Base-by-base conservation (phyloP, 2,329 filamentous ascomycete genomes). In the Aspergillus luchuensis region DNA sequence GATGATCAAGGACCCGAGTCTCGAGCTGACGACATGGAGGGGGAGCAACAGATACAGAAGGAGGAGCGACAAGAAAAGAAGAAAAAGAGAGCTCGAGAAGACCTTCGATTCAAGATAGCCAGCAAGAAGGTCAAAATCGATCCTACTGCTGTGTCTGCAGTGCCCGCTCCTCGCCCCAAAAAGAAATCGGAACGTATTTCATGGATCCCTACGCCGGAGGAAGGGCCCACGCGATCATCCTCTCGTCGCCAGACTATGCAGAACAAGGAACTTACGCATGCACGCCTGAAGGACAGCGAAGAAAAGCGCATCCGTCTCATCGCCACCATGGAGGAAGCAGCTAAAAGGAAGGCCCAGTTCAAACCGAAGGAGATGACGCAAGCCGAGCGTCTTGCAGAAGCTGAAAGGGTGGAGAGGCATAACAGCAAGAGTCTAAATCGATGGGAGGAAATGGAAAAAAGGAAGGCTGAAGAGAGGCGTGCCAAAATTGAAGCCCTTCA, bases 401-500 rank as follows among this genome's bases (percentile, higher is more conserved):
- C 93, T 1, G 91, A 89, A 17, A 80, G 88, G 56, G 89, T 96
- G 6, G 95, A 98, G 77, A 89, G 90, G 76, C 84, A 89, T 69
- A 97, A 99, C 76, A 86, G 89, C 67, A 96, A 91, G 82, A 98
- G 90, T 76, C 79, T 97, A 71, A 97, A 94, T 72, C 85, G 91
- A 58, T 98, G 94, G 93, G 93, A 98, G 75, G 90, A 92, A 75
- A 91, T 92, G 6, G 95, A 99, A 78, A 92, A 92, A 77, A 88
- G 90, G 73, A 87, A 94, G 60, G 90, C 93, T 66, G 91, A 94
- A 69, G 91, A 96, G 71, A 85, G 94, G 63, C 85, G 87, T 65
- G 90, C 88, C 43, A 94, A 90, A 77, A 82, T 98, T 51, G 92
- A 94, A 41, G 95, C 94, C 13, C 81, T 98, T 67, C 91, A 96